A percentile compares a stretch with the other conserved stretches of the same genome.
phyloP scores from a whole-genome alignment of 352 stramenopile species.

The Pythium rishiriense region DNA sequence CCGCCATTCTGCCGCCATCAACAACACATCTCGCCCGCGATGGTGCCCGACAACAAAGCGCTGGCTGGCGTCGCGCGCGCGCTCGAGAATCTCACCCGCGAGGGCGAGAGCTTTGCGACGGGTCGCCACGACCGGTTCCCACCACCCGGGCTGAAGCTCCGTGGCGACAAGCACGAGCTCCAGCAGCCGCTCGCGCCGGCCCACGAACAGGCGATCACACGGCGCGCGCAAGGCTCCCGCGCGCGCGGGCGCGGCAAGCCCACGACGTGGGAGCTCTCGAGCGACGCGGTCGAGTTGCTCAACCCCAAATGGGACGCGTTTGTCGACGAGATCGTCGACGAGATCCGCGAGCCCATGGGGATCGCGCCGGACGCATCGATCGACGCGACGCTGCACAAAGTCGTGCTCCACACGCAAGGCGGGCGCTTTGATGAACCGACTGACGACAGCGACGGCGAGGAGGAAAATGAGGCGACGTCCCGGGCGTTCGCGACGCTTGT shows the following conservation, averaged over 20 bases:
- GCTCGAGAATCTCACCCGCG: slow-evolving; percentile 13
- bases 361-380: not conserved
- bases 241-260: not conserved
- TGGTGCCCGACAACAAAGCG: not conserved
- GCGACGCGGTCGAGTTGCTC: not conserved
- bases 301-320: slow-evolving; percentile 4
- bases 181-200: not conserved
- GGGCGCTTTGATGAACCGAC: not conserved
- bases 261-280: not conserved
- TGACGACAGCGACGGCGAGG: not conserved
- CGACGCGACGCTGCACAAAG: not conserved
- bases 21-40: slow-evolving; percentile 2
- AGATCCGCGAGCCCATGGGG: slow-evolving; percentile 2
- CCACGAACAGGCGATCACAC: not conserved
- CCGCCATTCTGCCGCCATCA: not conserved
- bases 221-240: not conserved
- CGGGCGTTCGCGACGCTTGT: slow-evolving; percentile 7
- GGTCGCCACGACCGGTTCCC: slow-evolving; percentile 2
- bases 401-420: slow-evolving; percentile 1
- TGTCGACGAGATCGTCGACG: not conserved
- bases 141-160: slow-evolving; percentile 7
- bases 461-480: no score
- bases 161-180: not conserved
- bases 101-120: slow-evolving; percentile 2
- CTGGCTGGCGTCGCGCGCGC: slow-evolving; percentile 2